Evolutionary conservation across 768 basidiomycete species (phyloP).

Genomic region (Brasilioporus rufonigricans): DNA sequence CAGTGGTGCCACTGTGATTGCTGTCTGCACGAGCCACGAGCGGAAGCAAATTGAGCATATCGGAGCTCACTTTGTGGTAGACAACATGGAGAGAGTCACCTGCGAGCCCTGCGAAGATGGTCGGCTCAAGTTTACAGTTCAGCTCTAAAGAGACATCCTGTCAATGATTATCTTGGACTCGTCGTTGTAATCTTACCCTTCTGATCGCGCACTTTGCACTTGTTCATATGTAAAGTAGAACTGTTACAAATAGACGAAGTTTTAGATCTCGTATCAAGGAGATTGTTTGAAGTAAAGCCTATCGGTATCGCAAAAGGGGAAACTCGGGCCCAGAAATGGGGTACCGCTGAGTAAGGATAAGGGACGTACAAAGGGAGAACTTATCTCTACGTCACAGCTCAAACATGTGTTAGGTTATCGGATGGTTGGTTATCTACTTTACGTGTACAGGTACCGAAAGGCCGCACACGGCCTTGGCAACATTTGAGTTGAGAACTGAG

Average conservation of each 20-base stretch:
- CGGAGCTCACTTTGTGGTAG: constrained; percentile 55
- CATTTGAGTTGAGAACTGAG: too few relatives aligned
- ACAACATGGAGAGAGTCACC: constrained; percentile 49
- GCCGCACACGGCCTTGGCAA: neutral
- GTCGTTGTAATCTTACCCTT: neutral
- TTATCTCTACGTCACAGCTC: neutral
- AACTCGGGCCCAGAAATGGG: neutral
- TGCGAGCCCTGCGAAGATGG: constrained; percentile 42
- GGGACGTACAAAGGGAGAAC: neutral
- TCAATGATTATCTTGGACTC: neutral
- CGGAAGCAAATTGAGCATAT: constrained; percentile 51
- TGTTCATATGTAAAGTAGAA: neutral
- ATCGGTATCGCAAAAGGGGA: neutral
- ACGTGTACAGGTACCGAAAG: neutral
- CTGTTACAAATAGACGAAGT: neutral
- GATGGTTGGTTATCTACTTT: neutral
- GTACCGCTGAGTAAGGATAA: neutral
- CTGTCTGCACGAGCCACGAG: constrained; percentile 71
- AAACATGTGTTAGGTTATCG: neutral
- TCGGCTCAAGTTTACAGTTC: constrained; percentile 44
- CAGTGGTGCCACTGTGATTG: constrained; percentile 70
- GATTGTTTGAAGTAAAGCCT: neutral
- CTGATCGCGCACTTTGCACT: neutral
- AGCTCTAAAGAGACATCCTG: constrained; percentile 7
- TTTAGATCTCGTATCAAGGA: neutral